These are phyloP conservation scores for Petunia hybrid DNA, from an alignment of 305 asterid genomes.

Conservation along the genomic window DNA sequence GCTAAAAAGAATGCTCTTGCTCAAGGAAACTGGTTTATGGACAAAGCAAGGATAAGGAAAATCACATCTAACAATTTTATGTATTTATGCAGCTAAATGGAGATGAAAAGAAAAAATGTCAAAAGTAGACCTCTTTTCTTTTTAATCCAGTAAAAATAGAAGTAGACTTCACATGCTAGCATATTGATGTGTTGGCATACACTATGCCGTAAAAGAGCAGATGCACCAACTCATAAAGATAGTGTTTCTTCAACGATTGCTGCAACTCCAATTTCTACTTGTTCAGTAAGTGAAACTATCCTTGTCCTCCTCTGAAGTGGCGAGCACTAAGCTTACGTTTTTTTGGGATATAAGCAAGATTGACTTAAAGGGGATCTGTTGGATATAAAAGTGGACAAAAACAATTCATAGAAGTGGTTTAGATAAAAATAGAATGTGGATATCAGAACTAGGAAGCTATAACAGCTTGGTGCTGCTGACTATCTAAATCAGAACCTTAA, in stretches of 20 bases:
- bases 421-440: background rate
- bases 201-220: background rate
- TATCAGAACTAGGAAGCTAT: background rate
- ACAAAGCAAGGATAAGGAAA: conserved; percentile 13
- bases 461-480: conserved; percentile 10
- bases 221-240: background rate
- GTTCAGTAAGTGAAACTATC: background rate
- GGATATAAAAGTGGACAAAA: background rate
- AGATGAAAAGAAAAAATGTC: background rate
- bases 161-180: background rate
- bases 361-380: background rate
- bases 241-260: conserved; percentile 16
- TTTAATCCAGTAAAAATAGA: background rate
- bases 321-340: background rate
- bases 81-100: conserved; percentile 10
- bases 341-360: background rate
- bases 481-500: background rate
- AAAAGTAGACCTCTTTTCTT: background rate
- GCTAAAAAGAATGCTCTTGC: background rate
- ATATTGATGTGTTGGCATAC: background rate
- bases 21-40: conserved; percentile 8
- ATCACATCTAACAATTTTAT: background rate
- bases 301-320: background rate
- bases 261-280: conserved; percentile 10
- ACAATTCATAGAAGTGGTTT: background rate